Percentiles rank a stretch among this genome's conserved stretches.
These are phyloP conservation scores for Clarireedia sp. DNA, from an alignment of 2,329 filamentous ascomycete genomes.

Conservation along the genomic window DNA sequence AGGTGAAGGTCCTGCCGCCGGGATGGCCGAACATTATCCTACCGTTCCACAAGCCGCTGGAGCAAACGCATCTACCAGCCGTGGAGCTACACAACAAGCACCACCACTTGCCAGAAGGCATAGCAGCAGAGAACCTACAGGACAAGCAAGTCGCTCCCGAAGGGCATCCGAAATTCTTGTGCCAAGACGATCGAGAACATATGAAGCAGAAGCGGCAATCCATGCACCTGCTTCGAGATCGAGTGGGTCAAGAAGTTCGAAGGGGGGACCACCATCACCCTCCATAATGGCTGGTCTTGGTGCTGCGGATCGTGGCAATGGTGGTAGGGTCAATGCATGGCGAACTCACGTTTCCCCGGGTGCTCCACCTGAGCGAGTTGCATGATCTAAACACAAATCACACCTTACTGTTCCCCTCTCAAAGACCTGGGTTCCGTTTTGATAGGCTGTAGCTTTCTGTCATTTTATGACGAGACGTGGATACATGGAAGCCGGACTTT, in stretches of 20 bases:
- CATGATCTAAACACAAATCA: conserved; percentile 8
- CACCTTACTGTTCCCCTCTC: not conserved
- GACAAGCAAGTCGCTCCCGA: conserved; percentile 2
- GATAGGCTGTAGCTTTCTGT: not conserved
- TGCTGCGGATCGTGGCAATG: conserved; percentile 13
- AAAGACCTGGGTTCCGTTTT: not conserved
- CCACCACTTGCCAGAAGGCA: conserved; percentile 22
- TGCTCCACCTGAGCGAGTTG: conserved; percentile 22
- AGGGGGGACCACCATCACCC: not conserved
- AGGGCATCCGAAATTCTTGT: conserved; percentile 20
- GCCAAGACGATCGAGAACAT: conserved; percentile 20
- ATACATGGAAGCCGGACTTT: not conserved
- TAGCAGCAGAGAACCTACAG: conserved; percentile 22
- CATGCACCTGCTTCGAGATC: conserved; percentile 18
- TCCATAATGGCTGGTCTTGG: conserved; percentile 25
- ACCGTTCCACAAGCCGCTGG: not conserved
- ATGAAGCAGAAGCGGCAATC: conserved; percentile 22
- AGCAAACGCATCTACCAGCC: not conserved
- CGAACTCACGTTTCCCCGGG: conserved; percentile 25
- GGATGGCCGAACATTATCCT: conserved; percentile 20
- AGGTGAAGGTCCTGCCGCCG: conserved; percentile 6
- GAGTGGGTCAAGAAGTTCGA: not conserved
- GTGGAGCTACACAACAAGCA: conserved; percentile 9
- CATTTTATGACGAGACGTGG: not conserved
- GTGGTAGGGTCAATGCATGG: conserved; percentile 28